Evolutionary conservation across 2,329 filamentous ascomycete genomes (phyloP).

Genomic region (Thyridium curvatum): DNA sequence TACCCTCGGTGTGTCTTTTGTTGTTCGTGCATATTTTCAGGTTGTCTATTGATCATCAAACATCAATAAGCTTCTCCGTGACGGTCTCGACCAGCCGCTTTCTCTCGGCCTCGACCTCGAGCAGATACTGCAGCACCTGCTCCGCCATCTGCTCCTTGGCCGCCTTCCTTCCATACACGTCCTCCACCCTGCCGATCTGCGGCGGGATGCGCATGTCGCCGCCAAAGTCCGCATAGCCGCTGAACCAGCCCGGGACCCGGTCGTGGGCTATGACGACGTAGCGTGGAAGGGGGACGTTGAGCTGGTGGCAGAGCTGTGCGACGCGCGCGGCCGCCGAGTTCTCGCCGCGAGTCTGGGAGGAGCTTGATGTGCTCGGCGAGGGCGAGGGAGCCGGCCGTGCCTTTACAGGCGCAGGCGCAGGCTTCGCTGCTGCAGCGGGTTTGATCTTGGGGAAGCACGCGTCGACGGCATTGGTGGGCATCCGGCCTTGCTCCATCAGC

Average conservation of each 20-base stretch:
- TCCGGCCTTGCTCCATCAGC: slow-evolving; percentile 22
- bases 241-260: slow-evolving; percentile 20
- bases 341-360: slow-evolving; percentile 1
- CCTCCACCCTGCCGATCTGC: slow-evolving; percentile 22
- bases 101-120: slow-evolving; percentile 12
- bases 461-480: slow-evolving; percentile 15
- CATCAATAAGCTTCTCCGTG: no score
- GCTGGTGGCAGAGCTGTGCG: slow-evolving; percentile 19
- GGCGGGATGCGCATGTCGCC: slow-evolving; percentile 20
- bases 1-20: no score
- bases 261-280: slow-evolving; percentile 22
- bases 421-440: not conserved
- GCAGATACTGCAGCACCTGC: slow-evolving; percentile 28
- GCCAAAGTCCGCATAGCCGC: slow-evolving; percentile 27
- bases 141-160: slow-evolving; percentile 32
- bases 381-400: not conserved
- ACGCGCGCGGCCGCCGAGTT: slow-evolving; percentile 17
- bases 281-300: slow-evolving; percentile 24
- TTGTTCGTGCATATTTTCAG: no score
- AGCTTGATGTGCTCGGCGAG: slow-evolving; percentile 4
- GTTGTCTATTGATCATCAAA: no score
- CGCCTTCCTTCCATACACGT: slow-evolving; percentile 24
- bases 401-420: not conserved
- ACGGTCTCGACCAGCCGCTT: slow-evolving; percentile 11
- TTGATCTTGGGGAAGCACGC: slow-evolving; percentile 9